These are phyloP conservation scores for Candida railenensis DNA, from an alignment of 805 yeast genomes.

Conservation along the genomic window DNA sequence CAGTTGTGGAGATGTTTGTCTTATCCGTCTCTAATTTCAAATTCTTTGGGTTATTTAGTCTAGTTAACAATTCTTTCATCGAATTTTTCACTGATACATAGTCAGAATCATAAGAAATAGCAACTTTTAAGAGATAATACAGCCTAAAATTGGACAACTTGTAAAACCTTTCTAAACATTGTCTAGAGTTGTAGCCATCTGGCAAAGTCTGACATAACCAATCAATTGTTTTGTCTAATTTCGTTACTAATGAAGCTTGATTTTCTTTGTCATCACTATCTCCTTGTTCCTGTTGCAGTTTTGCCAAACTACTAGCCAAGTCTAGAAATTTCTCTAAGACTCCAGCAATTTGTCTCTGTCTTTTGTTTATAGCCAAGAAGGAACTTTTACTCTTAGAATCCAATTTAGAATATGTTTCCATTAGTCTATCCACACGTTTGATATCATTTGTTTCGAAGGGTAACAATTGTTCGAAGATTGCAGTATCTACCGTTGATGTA, in stretches of 20 bases:
- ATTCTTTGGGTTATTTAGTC: slow-evolving; percentile 52
- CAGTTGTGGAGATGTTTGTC: slow-evolving; percentile 39
- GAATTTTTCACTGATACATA: slow-evolving; percentile 60
- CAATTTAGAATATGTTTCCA: slow-evolving; percentile 47
- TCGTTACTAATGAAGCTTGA: slow-evolving; percentile 19
- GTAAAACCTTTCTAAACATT: slow-evolving; percentile 52
- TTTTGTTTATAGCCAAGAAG: slow-evolving; percentile 63
- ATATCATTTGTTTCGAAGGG: slow-evolving; percentile 50
- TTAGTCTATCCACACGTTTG: slow-evolving; percentile 52
- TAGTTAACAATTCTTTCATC: slow-evolving; percentile 58
- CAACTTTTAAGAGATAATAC: slow-evolving; percentile 52
- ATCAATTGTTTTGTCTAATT: slow-evolving; percentile 52
- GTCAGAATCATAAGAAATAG: slow-evolving; percentile 57
- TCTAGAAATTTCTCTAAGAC: slow-evolving; percentile 51
- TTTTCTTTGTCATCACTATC: slow-evolving; percentile 19
- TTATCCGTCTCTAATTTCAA: slow-evolving; percentile 34
- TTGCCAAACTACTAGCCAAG: slow-evolving; percentile 43
- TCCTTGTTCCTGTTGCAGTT: slow-evolving; percentile 8
- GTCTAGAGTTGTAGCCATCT: slow-evolving; percentile 45
- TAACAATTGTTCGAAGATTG: slow-evolving; percentile 58
- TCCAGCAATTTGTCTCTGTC: slow-evolving; percentile 62
- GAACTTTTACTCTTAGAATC: slow-evolving; percentile 61
- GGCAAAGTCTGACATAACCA: slow-evolving; percentile 67
- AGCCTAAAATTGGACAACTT: slow-evolving; percentile 58
- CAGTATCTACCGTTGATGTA: slow-evolving; percentile 62